Base-by-base conservation (phyloP, 805 yeast genomes). In the Phaffomyces antillensis region DNA sequence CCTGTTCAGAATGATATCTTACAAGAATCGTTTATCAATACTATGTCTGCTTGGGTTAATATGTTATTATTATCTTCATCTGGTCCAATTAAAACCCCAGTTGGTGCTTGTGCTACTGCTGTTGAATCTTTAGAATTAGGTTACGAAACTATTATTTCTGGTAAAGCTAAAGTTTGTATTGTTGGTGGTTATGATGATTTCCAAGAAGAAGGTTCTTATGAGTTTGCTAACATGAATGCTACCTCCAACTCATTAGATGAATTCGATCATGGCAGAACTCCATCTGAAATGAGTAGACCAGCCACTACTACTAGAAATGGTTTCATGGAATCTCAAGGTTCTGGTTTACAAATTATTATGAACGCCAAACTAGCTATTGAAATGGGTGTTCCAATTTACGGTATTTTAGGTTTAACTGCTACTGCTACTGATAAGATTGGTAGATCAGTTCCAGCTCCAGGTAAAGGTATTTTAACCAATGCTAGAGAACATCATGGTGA, bases 111-210 rank as follows among this genome's bases (percentile, higher is more conserved):
- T 77, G 99, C 99, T 42, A 93, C 99, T 54, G 93, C 99, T 45
- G 85, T 93, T 50, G 99, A 93, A 74, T 93, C 99, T 51, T 86
- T 93, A 54, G 99, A 93, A 66, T 77, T 79, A 59, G 99, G 97
- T 79, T 79, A 85, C 54, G 99, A 93, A 72, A 87, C 96, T 43
- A 89, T 93, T 59, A 69, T 87, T 57, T 73, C 89, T 41, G 96
- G 96, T 56, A 88, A 90, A 70, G 99, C 99, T 46, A 89, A 88
- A 78, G 81, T 93, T 58, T 88, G 93, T 68, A 75, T 93, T 60
- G 97, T 91, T 58, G 99, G 99, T 77, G 99, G 99, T 71, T 89
- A 86, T 67, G 99, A 93, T 73, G 99, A 93, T 63, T 90, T 93
- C 91, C 96, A 89, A 70, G 99, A 93, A 71, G 99, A 93, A 72